These are phyloP conservation scores for Nidula niveotomentosa DNA, from an alignment of 1,284 basidiomycete genomes.

Conservation along the genomic window DNA sequence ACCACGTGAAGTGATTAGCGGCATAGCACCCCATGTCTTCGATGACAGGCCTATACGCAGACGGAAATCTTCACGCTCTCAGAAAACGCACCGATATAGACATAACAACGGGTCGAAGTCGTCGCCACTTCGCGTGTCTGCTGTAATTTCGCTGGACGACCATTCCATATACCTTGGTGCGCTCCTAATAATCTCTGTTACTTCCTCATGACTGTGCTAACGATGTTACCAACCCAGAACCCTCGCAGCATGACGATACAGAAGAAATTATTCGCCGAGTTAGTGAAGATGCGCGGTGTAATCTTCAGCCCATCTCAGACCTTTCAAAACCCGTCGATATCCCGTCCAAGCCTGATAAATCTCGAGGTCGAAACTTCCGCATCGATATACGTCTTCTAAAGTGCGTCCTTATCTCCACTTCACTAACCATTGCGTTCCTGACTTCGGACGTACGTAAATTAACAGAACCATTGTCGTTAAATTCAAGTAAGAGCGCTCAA, in stretches of 20 bases:
- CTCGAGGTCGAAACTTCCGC: constrained; percentile 18
- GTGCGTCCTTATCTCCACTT: constrained; percentile 13
- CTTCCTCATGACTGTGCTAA: neutral
- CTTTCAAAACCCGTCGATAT: constrained; percentile 3
- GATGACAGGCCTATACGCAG: constrained; percentile 18
- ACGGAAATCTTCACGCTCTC: neutral
- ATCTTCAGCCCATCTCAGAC: neutral
- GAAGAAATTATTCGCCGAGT: neutral
- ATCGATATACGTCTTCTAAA: constrained; percentile 22
- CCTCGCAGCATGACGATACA: neutral
- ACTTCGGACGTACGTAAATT: neutral
- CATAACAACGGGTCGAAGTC: neutral
- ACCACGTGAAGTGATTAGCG: constrained; percentile 26
- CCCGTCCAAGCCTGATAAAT: constrained; percentile 10
- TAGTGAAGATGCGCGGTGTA: neutral
- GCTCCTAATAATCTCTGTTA: neutral
- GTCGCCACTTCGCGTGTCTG: constrained; percentile 14
- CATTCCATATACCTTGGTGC: constrained; percentile 19
- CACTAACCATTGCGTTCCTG: neutral
- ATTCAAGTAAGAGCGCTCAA: constrained; percentile 12
- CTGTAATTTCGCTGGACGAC: constrained; percentile 20
- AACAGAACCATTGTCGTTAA: constrained; percentile 16
- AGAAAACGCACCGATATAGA: neutral
- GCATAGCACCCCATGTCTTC: constrained; percentile 31
- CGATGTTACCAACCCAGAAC: neutral